Percentiles rank a stretch among this genome's conserved stretches.
These are phyloP conservation scores for Syzygium grande DNA, from an alignment of 345 rosid genomes.

Conservation along the genomic window DNA sequence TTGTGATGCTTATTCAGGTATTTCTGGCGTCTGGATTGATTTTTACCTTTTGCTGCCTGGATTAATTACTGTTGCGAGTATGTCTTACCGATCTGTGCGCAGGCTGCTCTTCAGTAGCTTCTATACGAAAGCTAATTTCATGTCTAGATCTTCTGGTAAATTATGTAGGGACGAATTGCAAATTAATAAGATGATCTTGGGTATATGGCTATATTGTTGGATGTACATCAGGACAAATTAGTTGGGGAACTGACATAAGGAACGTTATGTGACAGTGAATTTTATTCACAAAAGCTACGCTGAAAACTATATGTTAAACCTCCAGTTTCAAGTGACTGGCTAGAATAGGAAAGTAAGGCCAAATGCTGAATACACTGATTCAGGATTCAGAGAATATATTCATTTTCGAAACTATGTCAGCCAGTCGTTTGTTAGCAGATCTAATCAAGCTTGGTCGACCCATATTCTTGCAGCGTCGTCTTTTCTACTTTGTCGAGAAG, in stretches of 20 bases:
- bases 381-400: neutral
- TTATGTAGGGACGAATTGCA: neutral
- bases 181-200: neutral
- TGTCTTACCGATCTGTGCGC: neutral
- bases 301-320: neutral
- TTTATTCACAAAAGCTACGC: neutral
- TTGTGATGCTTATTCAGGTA: slow-evolving; percentile 36
- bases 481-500: slow-evolving; percentile 22
- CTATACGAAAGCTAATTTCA: neutral
- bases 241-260: neutral
- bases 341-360: neutral
- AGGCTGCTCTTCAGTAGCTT: neutral
- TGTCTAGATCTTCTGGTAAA: neutral
- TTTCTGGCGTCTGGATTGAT: neutral
- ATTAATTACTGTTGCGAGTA: neutral
- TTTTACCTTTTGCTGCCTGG: neutral
- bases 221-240: neutral
- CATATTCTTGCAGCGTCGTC: slow-evolving; percentile 28
- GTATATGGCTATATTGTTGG: neutral
- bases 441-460: neutral
- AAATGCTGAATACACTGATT: neutral
- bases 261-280: neutral
- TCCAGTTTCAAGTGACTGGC: neutral
- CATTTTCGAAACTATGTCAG: neutral
- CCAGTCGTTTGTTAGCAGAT: neutral